Base-by-base conservation (phyloP, 371 early-diverging fungal species). In the Batkoa obscura region DNA sequence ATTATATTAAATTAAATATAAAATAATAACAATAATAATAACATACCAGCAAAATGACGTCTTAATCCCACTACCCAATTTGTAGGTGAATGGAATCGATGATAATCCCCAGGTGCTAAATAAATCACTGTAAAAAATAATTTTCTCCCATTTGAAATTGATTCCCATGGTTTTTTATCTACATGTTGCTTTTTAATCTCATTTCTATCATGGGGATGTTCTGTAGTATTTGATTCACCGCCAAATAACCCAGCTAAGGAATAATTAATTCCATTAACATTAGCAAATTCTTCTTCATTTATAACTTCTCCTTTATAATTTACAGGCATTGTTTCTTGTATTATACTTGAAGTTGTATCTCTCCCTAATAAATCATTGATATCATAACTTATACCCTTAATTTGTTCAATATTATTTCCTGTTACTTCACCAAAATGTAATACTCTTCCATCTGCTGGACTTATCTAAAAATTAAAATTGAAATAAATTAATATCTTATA, bases 41-140 rank as follows among this genome's bases (percentile, higher is more conserved):
- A 37, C 64, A 56, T 64, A 76, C 78, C 84, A 9, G 83, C 83
- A 71, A 94, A 93, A 64, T 95, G 96, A 39, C 91, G 70, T 43
- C 90, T 66, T 1, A 74, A 72, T 58, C 85, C 74, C 13, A 91
- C 88, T 5, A 80, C 80, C 94, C 94, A 95, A 65, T 89, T 85
- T 2, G 86, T 78, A 35, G 98, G 98, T 17, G 96, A 90, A 58
- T 97, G 98, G 81, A 93, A 97, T 13, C 94, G 80, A 68, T 97
- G 98, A 68, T 97, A 97, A 63, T 96, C 95, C 0, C 97, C 98
- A 1, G 98, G 98, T 0, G 94, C 92, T 48, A 97, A 69, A 63
- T 97, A 97, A 13, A 97, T 80, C 6, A 94, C 94, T 60, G 80
- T 79, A 61, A 82, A 93, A 62, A 75, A 91, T 47, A 95, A 72